These are phyloP conservation scores for Eleusine coracana DNA, from an alignment of 176 grass and related monocot genomes.

Conservation along the genomic window DNA sequence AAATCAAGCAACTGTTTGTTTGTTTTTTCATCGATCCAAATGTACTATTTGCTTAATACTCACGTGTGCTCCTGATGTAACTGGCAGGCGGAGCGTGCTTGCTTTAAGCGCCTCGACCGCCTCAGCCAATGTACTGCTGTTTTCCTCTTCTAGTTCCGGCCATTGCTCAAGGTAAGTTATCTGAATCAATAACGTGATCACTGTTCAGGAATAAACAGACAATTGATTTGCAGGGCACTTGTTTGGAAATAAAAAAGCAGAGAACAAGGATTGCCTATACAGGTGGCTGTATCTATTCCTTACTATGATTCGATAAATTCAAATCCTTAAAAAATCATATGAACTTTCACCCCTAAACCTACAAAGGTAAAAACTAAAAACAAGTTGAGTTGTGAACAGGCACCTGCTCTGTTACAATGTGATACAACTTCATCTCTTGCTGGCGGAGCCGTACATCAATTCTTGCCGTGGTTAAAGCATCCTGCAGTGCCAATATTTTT, in stretches of 20 bases:
- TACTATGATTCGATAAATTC: background rate
- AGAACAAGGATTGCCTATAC: background rate
- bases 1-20: background rate
- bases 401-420: slow-evolving; percentile 70
- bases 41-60: background rate
- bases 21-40: background rate
- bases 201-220: background rate
- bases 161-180: slow-evolving; percentile 71
- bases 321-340: background rate
- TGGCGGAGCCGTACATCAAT: slow-evolving; percentile 45
- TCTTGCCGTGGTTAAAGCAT: slow-evolving; percentile 49
- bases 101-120: slow-evolving; percentile 60
- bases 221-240: background rate
- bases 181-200: slow-evolving; percentile 41
- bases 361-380: background rate
- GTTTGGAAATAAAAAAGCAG: background rate
- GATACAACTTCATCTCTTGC: slow-evolving; percentile 50
- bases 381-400: background rate
- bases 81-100: slow-evolving; percentile 62
- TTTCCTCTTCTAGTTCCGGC: slow-evolving; percentile 55
- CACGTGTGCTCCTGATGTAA: slow-evolving; percentile 68
- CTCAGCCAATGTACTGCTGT: slow-evolving; percentile 49
- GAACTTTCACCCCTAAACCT: background rate
- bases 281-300: too few species aligned
- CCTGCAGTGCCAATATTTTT: slow-evolving; percentile 42